Evolutionary conservation across 2,329 filamentous ascomycete species (phyloP).

Genomic region (Penicillium sp.): DNA sequence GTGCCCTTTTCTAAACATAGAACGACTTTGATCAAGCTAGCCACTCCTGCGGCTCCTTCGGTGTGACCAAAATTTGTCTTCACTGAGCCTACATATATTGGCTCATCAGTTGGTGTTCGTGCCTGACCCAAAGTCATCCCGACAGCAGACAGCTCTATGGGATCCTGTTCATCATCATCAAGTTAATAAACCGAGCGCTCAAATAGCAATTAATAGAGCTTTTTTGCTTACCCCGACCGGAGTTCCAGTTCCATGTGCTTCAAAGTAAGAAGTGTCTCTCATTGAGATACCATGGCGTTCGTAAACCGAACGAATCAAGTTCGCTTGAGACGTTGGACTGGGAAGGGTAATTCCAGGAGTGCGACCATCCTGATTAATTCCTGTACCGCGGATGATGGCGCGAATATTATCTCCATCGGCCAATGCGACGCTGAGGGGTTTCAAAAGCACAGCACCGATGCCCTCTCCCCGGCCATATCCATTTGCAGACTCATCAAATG

Average conservation of each 20-base stretch:
- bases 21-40: conserved; percentile 50
- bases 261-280: conserved; percentile 32
- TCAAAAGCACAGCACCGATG: conserved; percentile 48
- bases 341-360: conserved; percentile 45
- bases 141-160: conserved; percentile 20
- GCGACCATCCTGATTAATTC: conserved; percentile 35
- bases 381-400: conserved; percentile 26
- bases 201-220: rapidly evolving
- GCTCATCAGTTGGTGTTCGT: conserved; percentile 15
- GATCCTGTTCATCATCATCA: conserved; percentile 9
- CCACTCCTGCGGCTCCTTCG: conserved; percentile 53
- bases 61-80: conserved; percentile 48
- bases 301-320: conserved; percentile 41
- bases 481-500: conserved; percentile 50
- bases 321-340: conserved; percentile 36
- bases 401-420: conserved; percentile 45
- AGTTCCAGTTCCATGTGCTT: conserved; percentile 46
- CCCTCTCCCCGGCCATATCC: conserved; percentile 55
- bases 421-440: conserved; percentile 48
- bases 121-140: conserved; percentile 17
- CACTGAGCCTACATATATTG: conserved; percentile 31
- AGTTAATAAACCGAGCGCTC: background rate
- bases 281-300: conserved; percentile 17
- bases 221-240: conserved; percentile 26
- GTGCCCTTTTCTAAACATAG: conserved; percentile 43